A percentile compares a stretch with the other conserved stretches of the same genome.
phyloP scores from a whole-genome alignment of 2,329 filamentous ascomycete genomes.

The Aureobasidium sp. region DNA sequence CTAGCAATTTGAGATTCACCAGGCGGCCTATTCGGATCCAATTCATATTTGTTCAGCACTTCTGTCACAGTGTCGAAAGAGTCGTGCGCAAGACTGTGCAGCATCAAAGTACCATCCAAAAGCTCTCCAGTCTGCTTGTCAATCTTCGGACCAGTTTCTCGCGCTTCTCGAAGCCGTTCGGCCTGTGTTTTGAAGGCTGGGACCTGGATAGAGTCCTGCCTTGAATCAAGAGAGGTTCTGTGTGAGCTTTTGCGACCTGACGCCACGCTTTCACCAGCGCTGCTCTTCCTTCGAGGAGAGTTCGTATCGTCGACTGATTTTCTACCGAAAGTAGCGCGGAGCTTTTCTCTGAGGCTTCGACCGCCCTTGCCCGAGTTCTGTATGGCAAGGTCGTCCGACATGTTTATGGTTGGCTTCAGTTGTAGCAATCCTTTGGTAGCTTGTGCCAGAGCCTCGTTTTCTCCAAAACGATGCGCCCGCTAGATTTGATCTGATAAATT shows the following conservation, averaged over 20 bases:
- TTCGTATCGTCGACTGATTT: constrained; percentile 1
- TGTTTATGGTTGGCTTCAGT: constrained; percentile 5
- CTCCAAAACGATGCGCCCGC: background rate
- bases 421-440: background rate
- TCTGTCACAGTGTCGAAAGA: constrained; percentile 31
- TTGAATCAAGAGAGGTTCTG: background rate
- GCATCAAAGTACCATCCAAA: constrained; percentile 32
- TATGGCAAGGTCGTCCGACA: constrained; percentile 2
- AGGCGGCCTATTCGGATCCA: constrained; percentile 13
- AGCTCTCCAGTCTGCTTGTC: constrained; percentile 19
- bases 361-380: background rate
- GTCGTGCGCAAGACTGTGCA: constrained; percentile 32
- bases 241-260: constrained; percentile 6
- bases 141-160: constrained; percentile 10
- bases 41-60: constrained; percentile 18
- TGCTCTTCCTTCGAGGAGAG: background rate
- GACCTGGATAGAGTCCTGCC: background rate
- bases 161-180: background rate
- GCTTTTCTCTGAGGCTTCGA: constrained; percentile 4
- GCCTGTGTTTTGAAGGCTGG: constrained; percentile 11
- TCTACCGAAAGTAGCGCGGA: background rate
- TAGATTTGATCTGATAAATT: background rate
- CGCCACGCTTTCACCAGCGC: background rate
- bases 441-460: background rate
- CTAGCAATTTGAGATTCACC: constrained; percentile 39